phyloP scores from a whole-genome alignment of 139 green algal genomes.

The Volvox africanus region DNA sequence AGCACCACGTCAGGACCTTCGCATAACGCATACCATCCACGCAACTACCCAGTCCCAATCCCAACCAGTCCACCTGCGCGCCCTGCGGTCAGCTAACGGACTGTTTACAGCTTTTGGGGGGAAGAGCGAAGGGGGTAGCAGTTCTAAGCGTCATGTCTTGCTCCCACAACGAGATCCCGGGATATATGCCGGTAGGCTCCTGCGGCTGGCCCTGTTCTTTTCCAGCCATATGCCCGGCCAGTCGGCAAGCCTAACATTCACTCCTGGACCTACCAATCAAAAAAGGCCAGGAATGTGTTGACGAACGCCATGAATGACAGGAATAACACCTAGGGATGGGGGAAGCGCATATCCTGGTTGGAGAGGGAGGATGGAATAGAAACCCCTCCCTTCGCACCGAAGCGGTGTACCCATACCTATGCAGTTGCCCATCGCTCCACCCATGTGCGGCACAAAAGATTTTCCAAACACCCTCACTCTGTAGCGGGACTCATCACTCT shows the following conservation, averaged over 20 bases:
- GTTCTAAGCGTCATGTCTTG: too few species aligned
- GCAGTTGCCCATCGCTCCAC: too few species aligned
- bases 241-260: background rate
- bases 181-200: background rate
- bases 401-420: background rate
- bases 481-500: background rate
- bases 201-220: background rate
- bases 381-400: background rate
- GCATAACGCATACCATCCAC: background rate
- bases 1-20: background rate
- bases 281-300: conserved; percentile 60
- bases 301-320: conserved; percentile 66
- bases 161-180: too few species aligned
- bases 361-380: background rate
- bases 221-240: background rate
- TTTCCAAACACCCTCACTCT: background rate
- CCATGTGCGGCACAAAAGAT: background rate
- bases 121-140: too few species aligned
- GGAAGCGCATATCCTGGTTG: background rate
- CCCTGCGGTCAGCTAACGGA: too few species aligned
- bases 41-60: background rate
- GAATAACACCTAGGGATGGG: conserved; percentile 60
- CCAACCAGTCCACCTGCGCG: too few species aligned
- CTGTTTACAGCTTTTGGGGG: too few species aligned
- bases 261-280: conserved; percentile 47